Evolutionary conservation across 495 filamentous ascomycete species (phyloP), one percentile per base, ranked within the genome.

Genomic region (Xylaria venustula): DNA sequence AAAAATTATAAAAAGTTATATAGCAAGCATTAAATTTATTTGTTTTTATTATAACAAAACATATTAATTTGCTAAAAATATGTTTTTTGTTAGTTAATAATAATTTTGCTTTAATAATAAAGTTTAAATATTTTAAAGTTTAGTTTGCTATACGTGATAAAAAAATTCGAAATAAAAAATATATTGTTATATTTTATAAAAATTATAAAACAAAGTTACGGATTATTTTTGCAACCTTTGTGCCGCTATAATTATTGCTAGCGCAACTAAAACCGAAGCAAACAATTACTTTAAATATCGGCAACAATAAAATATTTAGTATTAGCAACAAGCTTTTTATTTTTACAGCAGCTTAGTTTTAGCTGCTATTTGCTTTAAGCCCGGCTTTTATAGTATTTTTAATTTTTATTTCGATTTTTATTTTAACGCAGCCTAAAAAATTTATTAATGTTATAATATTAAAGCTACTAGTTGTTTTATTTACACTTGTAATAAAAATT

Each of bases 11-110:
- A 62, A 75, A 84, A 11, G 84, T 85, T n/a, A 74, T 97, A 15
- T 95, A 91, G 90, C 77, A 80, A 49, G 92, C 92, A 19, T 81
- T 91, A 45, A 85, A 87, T 40, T 93, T 91, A 0, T 77, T 82
- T 0, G 67, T 70, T 28, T 81, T 91, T 55, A 85, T 85, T 7
- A 60, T 90, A 1, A 69, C 82, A n/a, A 92, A 98, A 68, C 81
- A 92, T 30, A 78, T 81, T 15, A 87, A 90, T 49, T 75, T 97
- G 2, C 75, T 89, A 19, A 90, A 95, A 61, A 78, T 97, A 41
- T 93, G 90, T 68, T 77, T 74, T 14, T 73, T 91, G 23, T 77
- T 98, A 57, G 94, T 90, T 62, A 83, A 88, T 12, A 77, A 87
- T 0, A 77, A 86, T 2, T 81, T 83, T 20, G 85, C 83, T 4